Evolutionary conservation across 2,329 filamentous ascomycete species (phyloP), one percentile per base, ranked within the genome.

Genomic region (Arthrobotrys sinensis): DNA sequence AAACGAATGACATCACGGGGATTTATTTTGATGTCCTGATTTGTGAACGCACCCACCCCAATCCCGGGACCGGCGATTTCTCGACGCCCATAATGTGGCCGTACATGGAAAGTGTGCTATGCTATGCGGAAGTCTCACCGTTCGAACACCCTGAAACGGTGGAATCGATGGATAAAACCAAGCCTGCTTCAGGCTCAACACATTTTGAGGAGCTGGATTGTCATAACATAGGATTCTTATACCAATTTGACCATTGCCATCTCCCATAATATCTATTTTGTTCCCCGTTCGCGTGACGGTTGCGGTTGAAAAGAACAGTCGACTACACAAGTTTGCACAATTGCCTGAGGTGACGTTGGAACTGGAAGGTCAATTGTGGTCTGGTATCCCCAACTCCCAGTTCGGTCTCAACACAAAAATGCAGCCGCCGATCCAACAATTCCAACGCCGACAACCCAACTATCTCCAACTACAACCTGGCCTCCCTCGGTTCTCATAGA

Each of bases 171-270:
- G 46, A 46, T 50, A 65, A 77, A 77, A 76, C 73, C n/a, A 46
- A 50, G 62, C 73, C 40, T 57, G 73, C 73, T 70, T 77, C 73
- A 77, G 65, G 60, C 48, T 53, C 73, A 77, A 71, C 66, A 70
- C 73, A 66, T 66, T 64, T 71, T 36, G 32, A 71, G 52, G 19
- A 60, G 55, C 46, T 64, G 38, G 19, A 32, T 40, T 53, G n/a
- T 34, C 64, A 62, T 38, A 12, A 57, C 28, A 57, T 21, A 21
- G 52, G 8, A 57, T 66, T 34, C 16, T 43, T 43, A 36, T 57
- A 43, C 50, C 50, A n/a, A 28, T 43, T 28, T 28, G 40, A 48
- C 60, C 19, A 34, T 43, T 60, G 7, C 55, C 19, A 28, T 40
- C 55, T 28, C 21, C 19, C 52, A n/a, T 28, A n/a, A 43, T 28